These are phyloP conservation scores for Lycium barbarum DNA, from an alignment of 257 asterid species.

Conservation along the genomic window DNA sequence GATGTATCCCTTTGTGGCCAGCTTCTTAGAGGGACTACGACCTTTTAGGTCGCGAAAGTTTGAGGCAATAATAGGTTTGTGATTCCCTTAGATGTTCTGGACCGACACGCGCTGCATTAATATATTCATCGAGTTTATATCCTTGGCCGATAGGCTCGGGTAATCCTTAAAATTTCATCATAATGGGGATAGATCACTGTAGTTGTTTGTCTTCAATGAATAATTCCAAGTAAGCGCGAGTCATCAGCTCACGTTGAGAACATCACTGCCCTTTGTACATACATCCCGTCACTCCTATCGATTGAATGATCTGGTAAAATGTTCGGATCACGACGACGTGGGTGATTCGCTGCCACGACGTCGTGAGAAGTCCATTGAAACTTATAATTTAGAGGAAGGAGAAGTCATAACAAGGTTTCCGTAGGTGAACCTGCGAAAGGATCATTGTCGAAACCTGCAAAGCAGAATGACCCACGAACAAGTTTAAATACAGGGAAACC, in stretches of 20 bases:
- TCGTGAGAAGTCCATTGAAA: conserved; percentile 11
- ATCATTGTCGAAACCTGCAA: conserved; percentile 33
- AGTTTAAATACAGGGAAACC: too few relatives aligned
- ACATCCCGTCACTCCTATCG: conserved; percentile 26
- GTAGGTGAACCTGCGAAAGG: conserved; percentile 41
- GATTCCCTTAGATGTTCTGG: too few relatives aligned
- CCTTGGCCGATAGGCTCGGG: conserved; percentile 49
- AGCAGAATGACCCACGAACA: too few relatives aligned
- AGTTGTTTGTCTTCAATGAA: conserved; percentile 13
- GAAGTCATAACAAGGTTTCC: conserved; percentile 39
- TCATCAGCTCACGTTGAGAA: background rate
- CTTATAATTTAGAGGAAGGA: conserved; percentile 32
- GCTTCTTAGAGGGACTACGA: too few relatives aligned
- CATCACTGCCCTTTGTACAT: background rate
- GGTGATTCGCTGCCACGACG: background rate
- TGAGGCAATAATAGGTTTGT: too few relatives aligned
- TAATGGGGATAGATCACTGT: conserved; percentile 45
- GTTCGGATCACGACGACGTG: conserved; percentile 21
- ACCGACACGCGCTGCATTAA: conserved; percentile 45
- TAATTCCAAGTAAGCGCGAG: background rate
- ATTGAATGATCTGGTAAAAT: conserved; percentile 31
- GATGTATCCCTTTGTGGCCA: too few relatives aligned
- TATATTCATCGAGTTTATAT: conserved; percentile 49
- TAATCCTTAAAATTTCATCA: conserved; percentile 48
- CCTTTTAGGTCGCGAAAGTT: too few relatives aligned